Evolutionary conservation across 495 filamentous ascomycete genomes (phyloP), one percentile per base, ranked within the genome.

Genomic region (Astrocystis sublimbata): DNA sequence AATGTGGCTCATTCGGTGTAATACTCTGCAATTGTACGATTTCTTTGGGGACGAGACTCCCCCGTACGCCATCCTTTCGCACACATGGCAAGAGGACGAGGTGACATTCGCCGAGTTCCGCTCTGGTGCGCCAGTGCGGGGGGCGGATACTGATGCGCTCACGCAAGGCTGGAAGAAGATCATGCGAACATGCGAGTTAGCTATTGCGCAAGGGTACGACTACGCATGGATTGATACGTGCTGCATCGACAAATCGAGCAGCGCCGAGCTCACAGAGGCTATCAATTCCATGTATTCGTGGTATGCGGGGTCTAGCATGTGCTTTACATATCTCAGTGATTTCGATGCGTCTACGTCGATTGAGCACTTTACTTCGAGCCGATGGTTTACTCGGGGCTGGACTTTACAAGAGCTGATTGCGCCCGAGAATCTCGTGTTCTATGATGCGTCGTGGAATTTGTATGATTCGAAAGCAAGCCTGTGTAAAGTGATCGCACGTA

Each of bases 171-270:
- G 28, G 47, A 19, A 51, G 28, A 33, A 51, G 47, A 51, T 51
- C 17, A 51, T n/a, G 6, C 28, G 33, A n/a, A 12, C 47, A 17
- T 51, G 47, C 5, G 33, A 51, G 10, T 19, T 51, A 33, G 47
- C 28, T 9, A 17, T 21, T 21, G 13, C 28, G 2, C 47, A 30
- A 51, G 47, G 47, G 21, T 51, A 51, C 28, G 47, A 35, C 26
- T 51, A 51, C 21, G 8, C 33, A 9, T 51, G 47, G 47, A 15
- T 35, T 9, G 47, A 51, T 17, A 21, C 47, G 4, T 51, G 47
- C 28, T 33, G 47, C 28, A 51, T 51, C 19, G 28, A 33, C 28
- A 51, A 51, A 33, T 51, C 47, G 15, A 51, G 47, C 26, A 51
- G 47, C 4, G 28, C 47, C 2, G 45, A 49, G 23, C 23, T 49